Base-by-base conservation (phyloP, 805 yeast genomes). In the Yarrowia sp. region DNA sequence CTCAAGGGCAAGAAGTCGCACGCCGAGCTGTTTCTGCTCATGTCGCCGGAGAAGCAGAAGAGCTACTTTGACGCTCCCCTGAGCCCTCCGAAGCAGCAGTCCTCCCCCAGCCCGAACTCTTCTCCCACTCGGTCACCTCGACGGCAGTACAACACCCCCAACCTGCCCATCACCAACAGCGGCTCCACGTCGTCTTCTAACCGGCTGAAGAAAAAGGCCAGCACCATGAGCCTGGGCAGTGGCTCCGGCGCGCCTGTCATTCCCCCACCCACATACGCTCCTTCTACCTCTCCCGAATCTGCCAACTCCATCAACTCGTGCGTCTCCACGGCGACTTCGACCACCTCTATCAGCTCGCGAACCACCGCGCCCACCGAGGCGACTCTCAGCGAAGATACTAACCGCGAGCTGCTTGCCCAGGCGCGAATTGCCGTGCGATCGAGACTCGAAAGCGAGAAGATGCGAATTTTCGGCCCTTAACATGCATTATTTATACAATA, bases 381-480 rank as follows among this genome's bases (percentile, higher is more conserved):
- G 33, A 42, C 65, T 4, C 56, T 65, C 13, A 47, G 63, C 19
- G 68, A 66, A 14, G 65, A 60, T 19, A 51, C 62, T 18, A 62
- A 63, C 27, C 62, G 62, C 12, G 70, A 68, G 38, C 46, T 66
- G 32, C 47, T 66, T 56, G 64, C 64, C n/a, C 69, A 68, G 42
- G 68, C 71, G 4, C 65, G 70, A 13, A 38, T 63, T 13, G 71
- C 71, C 7, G 71, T 68, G 19, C 39, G 59, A 29, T 41, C 64
- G n/a, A 49, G 68, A 16, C 61, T 68, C 21, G 66, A 66, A 33
- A 49, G 66, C 16, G 71, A 68, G 60, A 62, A 61, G 33, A 55
- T 55, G 61, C 24, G 61, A 7, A 51, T 51, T 24, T 51, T 51
- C 27, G 58, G 58, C 42, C 58, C 58, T 32, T 51, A 35, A 51